Evolutionary conservation across 2,329 filamentous ascomycete genomes (phyloP).

Genomic region (Phialocephala subalpina): DNA sequence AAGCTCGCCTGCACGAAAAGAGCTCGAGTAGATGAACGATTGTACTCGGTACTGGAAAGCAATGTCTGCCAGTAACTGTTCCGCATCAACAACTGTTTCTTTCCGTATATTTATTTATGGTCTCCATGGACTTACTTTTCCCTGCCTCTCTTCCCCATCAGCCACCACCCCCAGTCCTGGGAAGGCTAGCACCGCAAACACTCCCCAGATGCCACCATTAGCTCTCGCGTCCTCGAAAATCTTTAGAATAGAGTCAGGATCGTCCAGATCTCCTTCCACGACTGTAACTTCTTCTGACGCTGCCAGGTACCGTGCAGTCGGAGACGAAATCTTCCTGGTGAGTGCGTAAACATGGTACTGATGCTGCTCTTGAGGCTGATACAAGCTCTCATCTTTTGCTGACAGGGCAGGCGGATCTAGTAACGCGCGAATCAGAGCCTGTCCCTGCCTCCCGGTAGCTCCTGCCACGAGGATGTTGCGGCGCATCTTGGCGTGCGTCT

Average conservation of each 20-base stretch:
- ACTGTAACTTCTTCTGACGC: conserved; percentile 46
- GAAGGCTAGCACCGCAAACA: conserved; percentile 49
- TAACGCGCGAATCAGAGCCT: conserved; percentile 45
- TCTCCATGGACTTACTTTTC: conserved; percentile 50
- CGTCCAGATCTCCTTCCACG: conserved; percentile 61
- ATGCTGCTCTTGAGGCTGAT: neutral
- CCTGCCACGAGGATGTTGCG: conserved; percentile 47
- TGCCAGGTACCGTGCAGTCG: conserved; percentile 51
- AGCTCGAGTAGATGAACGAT: conserved; percentile 68
- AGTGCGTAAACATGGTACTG: conserved; percentile 57
- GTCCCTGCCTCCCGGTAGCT: conserved; percentile 52
- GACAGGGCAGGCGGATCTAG: conserved; percentile 24
- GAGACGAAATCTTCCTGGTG: conserved; percentile 55
- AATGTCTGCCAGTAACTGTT: conserved; percentile 27
- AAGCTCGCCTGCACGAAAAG: conserved; percentile 63
- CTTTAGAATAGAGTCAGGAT: conserved; percentile 49
- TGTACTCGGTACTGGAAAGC: conserved; percentile 48
- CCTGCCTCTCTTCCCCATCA: conserved; percentile 52
- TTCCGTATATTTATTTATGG: neutral
- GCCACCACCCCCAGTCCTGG: conserved; percentile 45
- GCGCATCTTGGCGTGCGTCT: neutral
- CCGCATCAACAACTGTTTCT: neutral
- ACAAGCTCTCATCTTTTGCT: neutral
- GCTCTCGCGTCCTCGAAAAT: conserved; percentile 46
- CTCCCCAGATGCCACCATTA: conserved; percentile 57